Base-by-base conservation (phyloP, 805 yeast genomes). In the Kodamaea laetipori region DNA sequence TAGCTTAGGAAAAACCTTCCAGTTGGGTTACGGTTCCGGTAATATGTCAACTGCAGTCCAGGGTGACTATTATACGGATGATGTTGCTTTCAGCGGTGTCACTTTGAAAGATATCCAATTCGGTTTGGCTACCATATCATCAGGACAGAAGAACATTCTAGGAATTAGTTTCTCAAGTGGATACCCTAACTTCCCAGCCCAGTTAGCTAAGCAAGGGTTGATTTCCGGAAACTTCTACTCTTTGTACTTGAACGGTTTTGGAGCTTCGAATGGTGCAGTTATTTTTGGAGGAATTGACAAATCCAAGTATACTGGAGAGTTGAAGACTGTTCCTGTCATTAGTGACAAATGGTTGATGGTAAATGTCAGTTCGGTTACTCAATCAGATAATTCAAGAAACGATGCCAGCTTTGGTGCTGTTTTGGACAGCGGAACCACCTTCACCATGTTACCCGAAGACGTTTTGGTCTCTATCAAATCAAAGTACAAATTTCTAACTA, bases 151-250 rank as follows among this genome's bases (percentile, higher is more conserved):
- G 12, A 26, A 25, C 12, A 32, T 40, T 16, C 16, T 40, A 38
- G 43, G 63, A 62, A n/a, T 41, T 35, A 16, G 43, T 11, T 16
- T 5, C 21, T 3, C 28, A 15, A 7, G 8, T 11, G 30, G 63
- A 12, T 87, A 87, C 63, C 71, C 76, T 44, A 87, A 88, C 60
- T 65, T 87, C 46, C 96, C 96, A 0, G 52, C 71, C 40, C 74
- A 75, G 47, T 61, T 88, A 67, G 80, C 72, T 37, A 57, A 66
- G 26, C 75, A 76, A 43, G 90, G 90, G 0, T 54, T 76, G 28
- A 84, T 81, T 47, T 53, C 72, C 31, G 71, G 74, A 35, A 69
- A 71, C 27, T 77, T 76, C 1, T 86, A 83, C 58, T 84, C 92
- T 0, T 65, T 86, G 42, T 84, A 69, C 53, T 68, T 86, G 59